A percentile compares a stretch with the other conserved stretches of the same genome.
Conservation (phyloP, 441 rosid species). For the Eruca vesicaria region DNA sequence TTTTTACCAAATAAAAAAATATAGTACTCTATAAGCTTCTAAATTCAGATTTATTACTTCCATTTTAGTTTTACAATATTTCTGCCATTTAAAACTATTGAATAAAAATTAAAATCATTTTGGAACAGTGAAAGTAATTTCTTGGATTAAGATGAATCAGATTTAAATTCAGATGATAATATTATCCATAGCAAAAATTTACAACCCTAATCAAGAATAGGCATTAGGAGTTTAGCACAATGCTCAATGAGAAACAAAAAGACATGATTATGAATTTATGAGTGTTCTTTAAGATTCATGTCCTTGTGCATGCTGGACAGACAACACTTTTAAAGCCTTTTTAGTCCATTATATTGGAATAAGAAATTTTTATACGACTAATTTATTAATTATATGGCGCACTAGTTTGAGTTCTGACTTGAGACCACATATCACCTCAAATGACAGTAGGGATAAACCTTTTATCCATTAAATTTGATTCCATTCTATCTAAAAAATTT, state of each 20-base stretch:
- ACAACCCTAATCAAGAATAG: neutral
- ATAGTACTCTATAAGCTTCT: neutral
- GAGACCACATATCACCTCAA: neutral
- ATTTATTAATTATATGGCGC: neutral
- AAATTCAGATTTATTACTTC: neutral
- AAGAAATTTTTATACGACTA: neutral
- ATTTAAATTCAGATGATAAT: too few species aligned
- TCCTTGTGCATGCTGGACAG: constrained; percentile 33
- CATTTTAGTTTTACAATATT: neutral
- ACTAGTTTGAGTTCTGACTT: neutral
- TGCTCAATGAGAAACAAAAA: constrained; percentile 22
- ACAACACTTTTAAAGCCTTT: neutral
- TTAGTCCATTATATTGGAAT: neutral
- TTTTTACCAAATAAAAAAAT: too few species aligned
- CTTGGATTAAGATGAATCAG: neutral
- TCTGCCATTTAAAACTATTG: neutral
- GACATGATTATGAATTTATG: constrained; percentile 19
- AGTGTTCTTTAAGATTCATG: constrained; percentile 25
- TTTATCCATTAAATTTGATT: too few species aligned
- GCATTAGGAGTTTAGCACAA: constrained; percentile 24
- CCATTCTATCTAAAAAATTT: too few species aligned
- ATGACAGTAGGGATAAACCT: too few species aligned
- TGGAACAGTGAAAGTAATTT: neutral
- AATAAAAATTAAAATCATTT: neutral
- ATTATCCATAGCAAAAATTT: too few species aligned